Evolutionary conservation across 257 asterid genomes (phyloP).

Genomic region (Linaria vulgaris): DNA sequence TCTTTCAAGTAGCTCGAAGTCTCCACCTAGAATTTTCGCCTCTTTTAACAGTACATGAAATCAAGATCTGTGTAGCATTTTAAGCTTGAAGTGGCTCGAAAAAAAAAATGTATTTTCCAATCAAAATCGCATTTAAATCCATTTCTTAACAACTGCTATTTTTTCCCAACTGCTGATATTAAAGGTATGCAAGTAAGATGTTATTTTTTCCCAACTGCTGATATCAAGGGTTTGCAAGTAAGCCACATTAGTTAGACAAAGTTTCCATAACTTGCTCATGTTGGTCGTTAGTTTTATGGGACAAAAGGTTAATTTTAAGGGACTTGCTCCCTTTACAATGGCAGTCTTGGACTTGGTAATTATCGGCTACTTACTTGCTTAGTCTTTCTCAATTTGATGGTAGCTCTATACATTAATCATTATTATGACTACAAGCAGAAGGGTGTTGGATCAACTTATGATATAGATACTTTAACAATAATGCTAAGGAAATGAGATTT

Average conservation of each 20-base stretch:
- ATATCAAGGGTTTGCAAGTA: too few species aligned
- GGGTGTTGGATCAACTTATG: neutral
- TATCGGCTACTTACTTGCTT: too few species aligned
- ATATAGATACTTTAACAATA: neutral
- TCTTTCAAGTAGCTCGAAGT: too few species aligned
- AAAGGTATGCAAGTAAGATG: too few species aligned
- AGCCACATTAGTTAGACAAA: too few species aligned
- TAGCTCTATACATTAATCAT: too few species aligned
- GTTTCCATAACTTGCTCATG: slow-evolving; percentile 70
- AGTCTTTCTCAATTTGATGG: too few species aligned
- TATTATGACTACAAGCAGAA: too few species aligned
- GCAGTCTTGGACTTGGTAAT: slow-evolving; percentile 69
- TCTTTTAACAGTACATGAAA: neutral
- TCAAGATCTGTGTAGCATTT: neutral
- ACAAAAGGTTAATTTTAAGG: slow-evolving; percentile 37
- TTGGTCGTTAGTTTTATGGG: slow-evolving; percentile 39
- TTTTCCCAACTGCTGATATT: slow-evolving; percentile 54
- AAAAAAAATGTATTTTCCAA: slow-evolving; percentile 18
- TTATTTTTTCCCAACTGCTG: too few species aligned
- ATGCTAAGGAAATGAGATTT: neutral
- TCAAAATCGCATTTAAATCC: slow-evolving; percentile 19
- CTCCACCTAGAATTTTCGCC: too few species aligned
- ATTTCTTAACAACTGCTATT: neutral
- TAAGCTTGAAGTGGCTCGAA: neutral
- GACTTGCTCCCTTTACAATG: slow-evolving; percentile 45